Evolutionary conservation across 1,284 basidiomycete genomes (phyloP).

Genomic region (Ceratobasidium sp.): DNA sequence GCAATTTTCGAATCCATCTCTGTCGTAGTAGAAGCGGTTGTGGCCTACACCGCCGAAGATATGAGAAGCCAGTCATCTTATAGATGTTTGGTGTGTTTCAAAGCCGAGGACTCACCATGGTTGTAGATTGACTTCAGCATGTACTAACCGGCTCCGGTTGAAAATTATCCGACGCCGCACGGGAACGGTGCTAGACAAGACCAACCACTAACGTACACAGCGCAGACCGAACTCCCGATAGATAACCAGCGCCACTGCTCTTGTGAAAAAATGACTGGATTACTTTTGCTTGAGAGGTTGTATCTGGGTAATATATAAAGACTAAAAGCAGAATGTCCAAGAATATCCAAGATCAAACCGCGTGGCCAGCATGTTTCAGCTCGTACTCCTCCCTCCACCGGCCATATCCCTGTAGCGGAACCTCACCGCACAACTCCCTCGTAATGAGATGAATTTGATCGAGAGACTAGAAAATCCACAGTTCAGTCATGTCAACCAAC

Average conservation of each 20-base stretch:
- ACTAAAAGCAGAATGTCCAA: not conserved
- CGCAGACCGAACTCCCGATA: slow-evolving; percentile 1
- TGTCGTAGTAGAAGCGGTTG: not conserved
- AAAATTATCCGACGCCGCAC: slow-evolving; percentile 14
- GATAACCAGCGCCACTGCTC: not conserved
- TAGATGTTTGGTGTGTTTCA: too few species aligned
- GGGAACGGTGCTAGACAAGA: slow-evolving; percentile 16
- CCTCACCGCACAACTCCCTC: slow-evolving; percentile 60
- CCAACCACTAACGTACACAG: not conserved
- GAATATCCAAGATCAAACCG: slow-evolving; percentile 8
- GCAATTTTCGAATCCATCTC: slow-evolving; percentile 25
- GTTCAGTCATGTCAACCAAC: not conserved
- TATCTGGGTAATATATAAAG: too few species aligned
- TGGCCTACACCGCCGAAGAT: not conserved
- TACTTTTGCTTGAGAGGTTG: not conserved
- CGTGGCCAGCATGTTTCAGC: slow-evolving; percentile 27
- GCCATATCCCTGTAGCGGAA: slow-evolving; percentile 60
- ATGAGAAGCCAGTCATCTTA: too few species aligned
- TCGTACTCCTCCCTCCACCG: slow-evolving; percentile 58
- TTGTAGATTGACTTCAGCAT: not conserved
- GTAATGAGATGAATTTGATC: slow-evolving; percentile 60
- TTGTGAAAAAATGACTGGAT: not conserved
- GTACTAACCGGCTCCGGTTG: not conserved
- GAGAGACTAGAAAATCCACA: slow-evolving; percentile 53
- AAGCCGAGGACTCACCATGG: not conserved